phyloP scores from a whole-genome alignment of 768 basidiomycete genomes.

The Albatrellus ellisii region DNA sequence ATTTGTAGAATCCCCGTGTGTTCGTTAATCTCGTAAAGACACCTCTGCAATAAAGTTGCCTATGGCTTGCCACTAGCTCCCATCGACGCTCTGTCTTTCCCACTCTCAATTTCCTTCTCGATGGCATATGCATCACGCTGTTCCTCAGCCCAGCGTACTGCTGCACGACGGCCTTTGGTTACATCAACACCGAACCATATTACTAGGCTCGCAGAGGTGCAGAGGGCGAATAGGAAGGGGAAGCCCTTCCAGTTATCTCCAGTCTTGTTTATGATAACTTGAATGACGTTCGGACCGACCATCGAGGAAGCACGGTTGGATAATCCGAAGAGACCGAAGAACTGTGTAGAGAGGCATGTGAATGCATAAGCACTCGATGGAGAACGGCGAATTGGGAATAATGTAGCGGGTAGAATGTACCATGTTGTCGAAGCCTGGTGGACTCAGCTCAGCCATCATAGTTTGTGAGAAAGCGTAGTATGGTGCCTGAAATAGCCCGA shows the following conservation, averaged over 20 bases:
- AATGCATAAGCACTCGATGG: too few relatives aligned
- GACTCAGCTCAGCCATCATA: constrained; percentile 83
- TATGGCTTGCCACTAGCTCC: not conserved
- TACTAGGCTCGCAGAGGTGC: constrained; percentile 46
- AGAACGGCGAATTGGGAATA: not conserved
- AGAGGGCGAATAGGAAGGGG: constrained; percentile 70
- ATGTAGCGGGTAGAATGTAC: constrained; percentile 17
- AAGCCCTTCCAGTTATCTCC: constrained; percentile 77
- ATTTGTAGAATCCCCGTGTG: too few relatives aligned
- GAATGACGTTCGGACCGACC: constrained; percentile 78
- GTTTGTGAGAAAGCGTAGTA: constrained; percentile 82
- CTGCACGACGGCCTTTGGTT: constrained; percentile 24
- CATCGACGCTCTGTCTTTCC: not conserved
- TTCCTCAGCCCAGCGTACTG: constrained; percentile 25
- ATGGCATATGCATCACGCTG: not conserved
- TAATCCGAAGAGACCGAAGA: constrained; percentile 79
- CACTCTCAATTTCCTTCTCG: not conserved
- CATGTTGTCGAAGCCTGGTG: constrained; percentile 82
- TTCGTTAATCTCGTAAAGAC: too few relatives aligned
- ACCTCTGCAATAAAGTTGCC: too few relatives aligned
- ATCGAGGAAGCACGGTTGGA: constrained; percentile 80
- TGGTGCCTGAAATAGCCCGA: constrained; percentile 74
- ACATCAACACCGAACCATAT: constrained; percentile 58
- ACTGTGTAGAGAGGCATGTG: constrained; percentile 32
- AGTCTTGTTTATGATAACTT: constrained; percentile 62